Percentiles rank a stretch among this genome's conserved stretches.
phyloP scores from a whole-genome alignment of 805 yeast genomes.

The Wickerhamiella musiphila region DNA sequence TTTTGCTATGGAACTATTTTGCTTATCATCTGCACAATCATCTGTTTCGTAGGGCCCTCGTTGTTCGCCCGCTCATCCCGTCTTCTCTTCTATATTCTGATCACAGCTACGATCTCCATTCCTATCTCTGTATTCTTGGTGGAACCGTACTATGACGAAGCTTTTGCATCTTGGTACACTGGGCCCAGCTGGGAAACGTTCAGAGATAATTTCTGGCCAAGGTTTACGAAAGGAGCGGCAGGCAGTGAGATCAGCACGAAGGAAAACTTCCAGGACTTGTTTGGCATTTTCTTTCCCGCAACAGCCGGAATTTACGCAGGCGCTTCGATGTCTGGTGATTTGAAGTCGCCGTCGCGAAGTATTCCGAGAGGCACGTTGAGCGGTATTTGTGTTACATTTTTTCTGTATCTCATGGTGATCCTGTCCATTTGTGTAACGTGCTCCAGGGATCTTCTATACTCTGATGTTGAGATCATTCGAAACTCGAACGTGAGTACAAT shows the following conservation, averaged over 20 bases:
- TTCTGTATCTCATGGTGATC: constrained; percentile 64
- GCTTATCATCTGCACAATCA: constrained; percentile 49
- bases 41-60: constrained; percentile 67
- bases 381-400: constrained; percentile 65
- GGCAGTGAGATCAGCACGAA: constrained; percentile 48
- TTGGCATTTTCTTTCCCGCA: constrained; percentile 95
- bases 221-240: constrained; percentile 79
- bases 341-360: constrained; percentile 66
- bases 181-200: constrained; percentile 62
- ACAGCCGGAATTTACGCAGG: constrained; percentile 98
- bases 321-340: constrained; percentile 95
- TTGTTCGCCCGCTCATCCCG: constrained; percentile 73
- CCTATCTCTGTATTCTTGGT: constrained; percentile 62
- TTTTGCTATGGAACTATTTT: constrained; percentile 56
- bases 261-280: constrained; percentile 70
- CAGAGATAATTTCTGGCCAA: constrained; percentile 51
- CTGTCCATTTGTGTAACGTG: constrained; percentile 61
- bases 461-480: constrained; percentile 74
- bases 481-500: constrained; percentile 53
- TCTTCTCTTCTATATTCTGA: constrained; percentile 45
- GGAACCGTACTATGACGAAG: constrained; percentile 31
- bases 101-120: constrained; percentile 59
- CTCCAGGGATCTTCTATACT: constrained; percentile 59
- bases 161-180: constrained; percentile 30
- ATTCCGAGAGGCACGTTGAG: constrained; percentile 88